Evolutionary conservation across 768 basidiomycete species (phyloP), one percentile per base, ranked within the genome.

Genomic region (Kwoniella heveanensis): DNA sequence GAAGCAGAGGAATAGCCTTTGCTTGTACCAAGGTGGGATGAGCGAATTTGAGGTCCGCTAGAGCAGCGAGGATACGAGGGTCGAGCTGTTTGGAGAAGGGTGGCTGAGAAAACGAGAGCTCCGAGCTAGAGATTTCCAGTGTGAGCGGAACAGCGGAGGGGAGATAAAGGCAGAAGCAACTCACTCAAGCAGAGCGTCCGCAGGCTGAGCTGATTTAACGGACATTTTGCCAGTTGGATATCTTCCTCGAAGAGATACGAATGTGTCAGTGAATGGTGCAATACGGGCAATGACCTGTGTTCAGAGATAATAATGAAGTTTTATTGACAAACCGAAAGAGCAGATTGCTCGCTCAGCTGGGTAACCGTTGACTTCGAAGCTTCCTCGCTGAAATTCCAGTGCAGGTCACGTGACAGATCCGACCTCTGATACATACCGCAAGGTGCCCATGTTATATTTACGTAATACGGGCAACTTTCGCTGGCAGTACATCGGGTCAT

Each of bases 21-120:
- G 85, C 85, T 79, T 99, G 96, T 19, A 99, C 89, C 29, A 91
- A 85, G 0, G 96, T 99, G 7, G 96, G 96, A 39, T 88, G 85
- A 19, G 91, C 87, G 80, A 97, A 97, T 47, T 89, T 88, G 75
- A 89, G 85, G 72, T 95, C 90, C 2, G 94, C 92, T 24, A 99
- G 87, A 3, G 95, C 88, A 13, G 91, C 87, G 1, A 98, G 85
- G 44, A 98, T 81, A 2, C 94, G 87, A 12, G 86, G 82, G 81
- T 97, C 95, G 46, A 98, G 85, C 54, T 92, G 80, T 78, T 91
- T 84, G 1, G 89, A 86, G 72, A 96, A 87, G 1, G 83, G 79
- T 15, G 82, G 66, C 69, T 85, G 84, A 9, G 78, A 68, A 66
- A 76, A 77, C 26, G 77, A 70, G 55, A 71, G 56, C 12, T 75